Conservation (phyloP, 2,329 filamentous ascomycete species). For the Cordyceps tenuipes region DNA sequence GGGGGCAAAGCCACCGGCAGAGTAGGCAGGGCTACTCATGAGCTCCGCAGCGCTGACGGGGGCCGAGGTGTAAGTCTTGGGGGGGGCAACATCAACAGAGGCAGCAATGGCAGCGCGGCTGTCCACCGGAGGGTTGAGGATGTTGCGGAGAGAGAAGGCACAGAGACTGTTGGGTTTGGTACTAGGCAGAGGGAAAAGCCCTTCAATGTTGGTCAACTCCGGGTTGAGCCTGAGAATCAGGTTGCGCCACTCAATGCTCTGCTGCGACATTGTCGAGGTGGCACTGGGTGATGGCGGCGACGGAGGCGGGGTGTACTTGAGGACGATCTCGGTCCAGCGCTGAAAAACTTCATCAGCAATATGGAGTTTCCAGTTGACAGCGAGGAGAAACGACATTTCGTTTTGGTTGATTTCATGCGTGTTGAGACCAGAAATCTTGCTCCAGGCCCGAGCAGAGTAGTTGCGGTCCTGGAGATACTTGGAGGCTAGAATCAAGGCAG, state of each 20-base stretch:
- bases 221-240: constrained; percentile 50
- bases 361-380: constrained; percentile 91
- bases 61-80: constrained; percentile 32
- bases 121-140: constrained; percentile 36
- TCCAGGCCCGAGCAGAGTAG: constrained; percentile 96
- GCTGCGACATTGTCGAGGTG: constrained; percentile 35
- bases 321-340: constrained; percentile 86
- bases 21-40: constrained; percentile 33
- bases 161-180: constrained; percentile 27
- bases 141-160: constrained; percentile 33
- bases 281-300: constrained; percentile 47
- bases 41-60: constrained; percentile 42
- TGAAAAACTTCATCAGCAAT: constrained; percentile 84
- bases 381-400: constrained; percentile 82
- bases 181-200: constrained; percentile 32
- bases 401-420: constrained; percentile 94
- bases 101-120: constrained; percentile 26
- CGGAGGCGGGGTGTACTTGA: constrained; percentile 72
- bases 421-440: constrained; percentile 95
- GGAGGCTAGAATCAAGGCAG: constrained; percentile 88
- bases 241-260: constrained; percentile 48
- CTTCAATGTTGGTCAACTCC: constrained; percentile 50
- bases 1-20: constrained; percentile 40
- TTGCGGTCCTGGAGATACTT: constrained; percentile 98
- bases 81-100: constrained; percentile 24